Evolutionary conservation across 2,329 filamentous ascomycete species (phyloP).

Genomic region (Ilyonectria sp.): DNA sequence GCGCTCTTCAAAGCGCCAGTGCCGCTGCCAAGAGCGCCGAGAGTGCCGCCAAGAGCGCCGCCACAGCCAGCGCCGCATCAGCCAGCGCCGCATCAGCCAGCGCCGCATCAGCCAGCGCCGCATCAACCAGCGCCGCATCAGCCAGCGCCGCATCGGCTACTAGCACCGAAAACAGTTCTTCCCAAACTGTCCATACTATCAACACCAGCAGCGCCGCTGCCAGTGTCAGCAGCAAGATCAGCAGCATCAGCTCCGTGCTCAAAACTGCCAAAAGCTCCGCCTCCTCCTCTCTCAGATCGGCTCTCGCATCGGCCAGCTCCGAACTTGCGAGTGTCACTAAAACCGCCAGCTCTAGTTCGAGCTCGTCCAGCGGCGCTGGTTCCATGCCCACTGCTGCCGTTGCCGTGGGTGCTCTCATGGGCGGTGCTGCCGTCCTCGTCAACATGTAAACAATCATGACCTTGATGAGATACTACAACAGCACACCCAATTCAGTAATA

Average conservation of each 20-base stretch:
- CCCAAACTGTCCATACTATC: not conserved
- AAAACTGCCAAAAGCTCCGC: constrained; percentile 9
- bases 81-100: too few species aligned
- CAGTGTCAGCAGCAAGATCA: constrained; percentile 12
- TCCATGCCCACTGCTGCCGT: constrained; percentile 17
- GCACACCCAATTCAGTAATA: too few species aligned
- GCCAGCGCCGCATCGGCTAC: too few species aligned
- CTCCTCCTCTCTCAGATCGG: constrained; percentile 14
- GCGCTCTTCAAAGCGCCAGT: too few species aligned
- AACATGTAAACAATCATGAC: constrained; percentile 10
- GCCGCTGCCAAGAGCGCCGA: too few species aligned
- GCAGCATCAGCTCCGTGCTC: constrained; percentile 15
- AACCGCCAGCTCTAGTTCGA: not conserved
- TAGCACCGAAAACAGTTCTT: not conserved
- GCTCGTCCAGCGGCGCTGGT: not conserved
- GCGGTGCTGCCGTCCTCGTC: constrained; percentile 14
- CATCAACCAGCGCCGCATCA: too few species aligned
- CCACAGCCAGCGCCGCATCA: too few species aligned
- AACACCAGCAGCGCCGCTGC: constrained; percentile 9
- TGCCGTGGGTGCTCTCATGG: constrained; percentile 16
- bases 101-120: too few species aligned
- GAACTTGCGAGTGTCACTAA: not conserved
- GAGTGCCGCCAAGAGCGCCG: too few species aligned
- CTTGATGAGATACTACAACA: too few species aligned
- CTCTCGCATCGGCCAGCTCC: constrained; percentile 6